Evolutionary conservation across 352 stramenopile genomes (phyloP), one percentile per base, ranked within the genome.

Genomic region (Phytopythium boreale): DNA sequence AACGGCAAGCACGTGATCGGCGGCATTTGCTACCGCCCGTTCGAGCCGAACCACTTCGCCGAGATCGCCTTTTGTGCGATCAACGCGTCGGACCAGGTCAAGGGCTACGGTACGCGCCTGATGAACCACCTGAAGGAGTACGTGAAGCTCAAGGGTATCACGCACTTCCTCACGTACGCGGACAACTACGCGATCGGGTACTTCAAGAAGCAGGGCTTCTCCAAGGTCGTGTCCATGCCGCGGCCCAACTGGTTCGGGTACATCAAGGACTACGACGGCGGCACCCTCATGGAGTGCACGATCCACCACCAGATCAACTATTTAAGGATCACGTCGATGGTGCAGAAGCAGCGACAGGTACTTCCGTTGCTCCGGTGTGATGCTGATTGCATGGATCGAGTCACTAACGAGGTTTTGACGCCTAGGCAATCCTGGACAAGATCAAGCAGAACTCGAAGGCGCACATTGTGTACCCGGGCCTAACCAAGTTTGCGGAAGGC

Each of bases 251-350:
- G 97, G 89, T 96, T 97, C 47, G 96, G 96, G 19, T 98, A 99
- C 72, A 99, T 99, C 72, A 99, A 99, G 78, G 97, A 99, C 77
- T 99, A 99, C 73, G 98, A 99, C 73, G 97, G 97, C 50, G 98
- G 96, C 26, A 99, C 97, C 14, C 82, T 99, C 58, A 99, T 99
- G 97, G 97, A 99, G 74, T 99, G 98, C 80, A 98, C 97, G 67
- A 96, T 99, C 29, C 96, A 99, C 77, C 93, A 97, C 34, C 89
- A 96, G 63, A 98, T 99, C 72, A 90, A 99, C 71, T 99, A 98
- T 89, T 93, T 97, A 67, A 75, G 89, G 27, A 94, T 99, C 67
- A 94, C 92, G 4, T 90, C 93, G 50, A 98, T 99, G 90, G 76
- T 99, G 52, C 72, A 90, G 31, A 75, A 82, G 43, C 98, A 99